A percentile compares a stretch with the other conserved stretches of the same genome.
phyloP scores from a whole-genome alignment of 805 yeast species.

The Pichia scutulata region DNA sequence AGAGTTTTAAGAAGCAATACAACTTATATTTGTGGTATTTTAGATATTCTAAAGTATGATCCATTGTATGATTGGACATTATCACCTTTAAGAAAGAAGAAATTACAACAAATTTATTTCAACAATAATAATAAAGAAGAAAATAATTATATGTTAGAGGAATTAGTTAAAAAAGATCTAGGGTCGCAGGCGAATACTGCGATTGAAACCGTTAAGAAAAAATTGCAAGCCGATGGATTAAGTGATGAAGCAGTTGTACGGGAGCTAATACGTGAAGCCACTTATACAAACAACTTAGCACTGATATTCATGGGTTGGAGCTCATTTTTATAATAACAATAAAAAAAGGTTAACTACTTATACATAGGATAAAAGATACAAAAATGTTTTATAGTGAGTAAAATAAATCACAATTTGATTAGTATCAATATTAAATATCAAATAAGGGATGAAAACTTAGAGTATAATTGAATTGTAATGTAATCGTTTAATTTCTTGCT shows the following conservation, averaged over 20 bases:
- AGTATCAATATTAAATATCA: background rate
- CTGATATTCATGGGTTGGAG: conserved; percentile 80
- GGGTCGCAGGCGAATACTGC: conserved; percentile 78
- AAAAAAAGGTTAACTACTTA: background rate
- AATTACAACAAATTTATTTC: conserved; percentile 36
- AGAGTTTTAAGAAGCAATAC: conserved; percentile 55
- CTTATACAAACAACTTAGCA: conserved; percentile 58
- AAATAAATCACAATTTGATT: background rate
- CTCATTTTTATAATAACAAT: conserved; percentile 47
- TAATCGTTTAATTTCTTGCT: background rate
- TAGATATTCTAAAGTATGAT: conserved; percentile 85
- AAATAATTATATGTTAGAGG: conserved; percentile 14
- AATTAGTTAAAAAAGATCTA: conserved; percentile 17
- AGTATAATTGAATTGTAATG: background rate
- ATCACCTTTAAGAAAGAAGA: conserved; percentile 60
- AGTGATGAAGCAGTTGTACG: conserved; percentile 81
- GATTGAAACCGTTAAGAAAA: conserved; percentile 59
- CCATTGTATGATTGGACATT: conserved; percentile 89
- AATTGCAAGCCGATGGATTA: conserved; percentile 56
- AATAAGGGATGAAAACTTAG: background rate
- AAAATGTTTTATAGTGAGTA: background rate
- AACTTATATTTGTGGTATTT: conserved; percentile 67
- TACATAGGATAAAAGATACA: background rate
- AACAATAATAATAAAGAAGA: conserved; percentile 12
- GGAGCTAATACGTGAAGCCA: conserved; percentile 72